A percentile compares a stretch with the other conserved stretches of the same genome.
Evolutionary conservation across 2,329 filamentous ascomycete species (phyloP).

Genomic region (Diaporthe citri): DNA sequence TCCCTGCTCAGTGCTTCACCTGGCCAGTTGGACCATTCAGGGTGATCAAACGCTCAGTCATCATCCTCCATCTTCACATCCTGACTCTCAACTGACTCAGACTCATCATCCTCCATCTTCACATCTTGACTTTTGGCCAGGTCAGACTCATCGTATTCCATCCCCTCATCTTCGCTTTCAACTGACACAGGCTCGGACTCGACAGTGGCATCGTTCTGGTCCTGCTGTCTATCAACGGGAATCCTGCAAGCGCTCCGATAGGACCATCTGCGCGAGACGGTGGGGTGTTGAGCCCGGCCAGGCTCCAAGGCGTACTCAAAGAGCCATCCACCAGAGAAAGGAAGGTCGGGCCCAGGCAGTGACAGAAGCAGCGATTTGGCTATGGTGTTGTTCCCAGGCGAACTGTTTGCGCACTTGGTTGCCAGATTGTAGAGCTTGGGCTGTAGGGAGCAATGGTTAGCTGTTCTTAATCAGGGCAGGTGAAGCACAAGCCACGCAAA

Average conservation of each 20-base stretch:
- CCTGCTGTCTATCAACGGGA: neutral
- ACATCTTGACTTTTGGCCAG: neutral
- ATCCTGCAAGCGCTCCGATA: constrained; percentile 26
- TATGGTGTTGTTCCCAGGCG: neutral
- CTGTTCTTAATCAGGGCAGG: neutral
- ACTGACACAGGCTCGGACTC: neutral
- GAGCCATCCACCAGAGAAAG: constrained; percentile 19
- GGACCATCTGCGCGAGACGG: constrained; percentile 15
- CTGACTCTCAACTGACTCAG: neutral
- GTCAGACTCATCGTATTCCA: neutral
- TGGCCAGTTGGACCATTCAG: neutral
- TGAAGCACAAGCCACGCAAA: neutral
- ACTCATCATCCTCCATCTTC: neutral
- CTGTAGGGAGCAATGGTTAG: neutral
- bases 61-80: neutral
- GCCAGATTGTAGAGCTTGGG: constrained; percentile 13
- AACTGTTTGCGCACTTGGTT: neutral
- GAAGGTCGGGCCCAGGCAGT: neutral
- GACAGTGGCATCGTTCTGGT: neutral
- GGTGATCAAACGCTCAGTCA: neutral
- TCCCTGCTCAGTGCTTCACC: neutral
- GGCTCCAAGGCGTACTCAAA: constrained; percentile 16
- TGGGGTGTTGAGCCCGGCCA: neutral
- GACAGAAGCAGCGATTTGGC: neutral
- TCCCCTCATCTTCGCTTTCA: neutral